A percentile compares a stretch with the other conserved stretches of the same genome.
These are phyloP conservation scores for Acorus gramineus DNA, from an alignment of 106 monocot genomes.

Conservation along the genomic window DNA sequence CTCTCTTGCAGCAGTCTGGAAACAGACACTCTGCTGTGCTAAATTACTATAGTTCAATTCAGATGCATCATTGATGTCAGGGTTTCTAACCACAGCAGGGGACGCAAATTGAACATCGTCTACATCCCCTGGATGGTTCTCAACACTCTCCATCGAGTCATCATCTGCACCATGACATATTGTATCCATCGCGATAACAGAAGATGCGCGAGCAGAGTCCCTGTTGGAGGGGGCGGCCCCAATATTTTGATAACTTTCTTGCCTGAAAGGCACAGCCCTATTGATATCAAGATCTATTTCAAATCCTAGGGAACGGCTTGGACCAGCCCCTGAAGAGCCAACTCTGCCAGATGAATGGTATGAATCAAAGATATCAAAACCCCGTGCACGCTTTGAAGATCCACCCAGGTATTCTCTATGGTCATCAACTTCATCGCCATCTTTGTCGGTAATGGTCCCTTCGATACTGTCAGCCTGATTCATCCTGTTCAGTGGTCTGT, in stretches of 20 bases:
- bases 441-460: conserved; percentile 82
- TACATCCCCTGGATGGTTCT: conserved; percentile 75
- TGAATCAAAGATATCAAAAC: conserved; percentile 46
- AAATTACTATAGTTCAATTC: conserved; percentile 72
- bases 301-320: conserved; percentile 49
- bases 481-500: conserved; percentile 68
- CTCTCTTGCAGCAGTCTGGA: conserved; percentile 62
- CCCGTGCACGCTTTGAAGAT: conserved; percentile 47
- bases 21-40: conserved; percentile 73
- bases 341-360: conserved; percentile 26
- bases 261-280: conserved; percentile 37
- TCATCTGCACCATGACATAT: conserved; percentile 40
- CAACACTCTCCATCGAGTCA: conserved; percentile 99
- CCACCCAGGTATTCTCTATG: conserved; percentile 57
- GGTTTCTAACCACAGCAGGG: conserved; percentile 29
- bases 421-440: conserved; percentile 87
- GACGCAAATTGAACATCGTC: conserved; percentile 56
- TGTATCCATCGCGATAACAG: conserved; percentile 93
- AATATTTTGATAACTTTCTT: conserved; percentile 37
- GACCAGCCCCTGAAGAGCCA: conserved; percentile 71
- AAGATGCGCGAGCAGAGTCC: conserved; percentile 86
- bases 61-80: conserved; percentile 53
- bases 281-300: conserved; percentile 53
- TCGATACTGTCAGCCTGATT: conserved; percentile 84
- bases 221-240: conserved; percentile 25